Evolutionary conservation across 768 basidiomycete genomes (phyloP), one percentile per base, ranked within the genome.

Genomic region (Gymnopilus junonius): DNA sequence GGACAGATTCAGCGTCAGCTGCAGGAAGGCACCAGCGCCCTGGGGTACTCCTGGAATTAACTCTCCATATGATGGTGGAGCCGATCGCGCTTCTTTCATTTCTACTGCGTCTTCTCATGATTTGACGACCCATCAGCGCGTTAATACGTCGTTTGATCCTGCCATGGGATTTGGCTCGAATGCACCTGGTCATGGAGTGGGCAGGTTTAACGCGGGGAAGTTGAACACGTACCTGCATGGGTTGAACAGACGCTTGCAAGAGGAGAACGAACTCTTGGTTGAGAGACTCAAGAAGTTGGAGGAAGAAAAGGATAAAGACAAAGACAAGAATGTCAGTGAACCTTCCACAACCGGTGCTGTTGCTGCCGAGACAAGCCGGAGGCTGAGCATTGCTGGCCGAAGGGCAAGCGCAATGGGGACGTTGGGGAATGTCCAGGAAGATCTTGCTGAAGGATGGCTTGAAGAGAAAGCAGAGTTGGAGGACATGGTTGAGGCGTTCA

Each of bases 31-130:
- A n/a, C 53, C 50, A 55, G 69, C 67, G 54, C 70, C 64, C 10
- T 77, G 79, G 74, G 74, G 73, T 0, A 77, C 75, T 1, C 75
- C 83, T 8, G 75, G 69, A 2, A 70, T 74, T 1, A 65, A 71
- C 3, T 81, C 80, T 8, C 77, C 79, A 8, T 83, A 83, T 58
- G 87, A 88, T 61, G 77, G 80, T 14, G 78, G 75, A 3, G 75
- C 74, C 10, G 89, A 89, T 63, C 80, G 84, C 40, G 85, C 81
- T 0, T 94, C 93, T 1, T 87, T 91, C 73, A 80, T 92, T 50
- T 94, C 93, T 3, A 93, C 91, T 1, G 86, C 91, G 1, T 94
- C 93, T 1, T 95, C 95, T 23, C 92, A 96, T 66, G 94, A 97
- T 72, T 80, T 97, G 42, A 93, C 93, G 2, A 87, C 89, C 5